These are phyloP conservation scores for Fusarium zealandicum DNA, from an alignment of 2,329 filamentous ascomycete genomes.

Conservation along the genomic window DNA sequence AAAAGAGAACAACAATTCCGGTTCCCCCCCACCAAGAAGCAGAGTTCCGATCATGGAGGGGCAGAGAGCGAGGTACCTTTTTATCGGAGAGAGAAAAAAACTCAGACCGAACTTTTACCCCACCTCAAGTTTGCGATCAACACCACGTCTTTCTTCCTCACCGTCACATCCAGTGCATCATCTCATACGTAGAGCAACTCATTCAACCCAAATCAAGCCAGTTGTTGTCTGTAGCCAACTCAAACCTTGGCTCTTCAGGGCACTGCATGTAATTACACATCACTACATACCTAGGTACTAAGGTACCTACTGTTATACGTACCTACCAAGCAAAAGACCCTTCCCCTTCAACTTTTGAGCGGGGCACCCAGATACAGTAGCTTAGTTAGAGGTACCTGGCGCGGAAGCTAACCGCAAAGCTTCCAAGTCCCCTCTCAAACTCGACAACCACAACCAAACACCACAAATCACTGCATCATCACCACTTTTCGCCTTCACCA, in stretches of 20 bases:
- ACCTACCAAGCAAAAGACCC: not conserved
- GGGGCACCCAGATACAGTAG: slow-evolving; percentile 9
- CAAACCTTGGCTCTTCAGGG: too few relatives aligned
- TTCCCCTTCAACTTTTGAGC: slow-evolving; percentile 7
- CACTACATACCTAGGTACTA: slow-evolving; percentile 2
- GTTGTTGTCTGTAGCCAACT: not conserved
- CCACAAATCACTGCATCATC: slow-evolving; percentile 14
- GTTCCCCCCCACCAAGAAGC: too few relatives aligned
- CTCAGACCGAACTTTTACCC: slow-evolving; percentile 30
- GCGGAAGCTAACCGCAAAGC: slow-evolving; percentile 20
- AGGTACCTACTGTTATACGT: too few relatives aligned
- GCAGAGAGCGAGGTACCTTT: too few relatives aligned
- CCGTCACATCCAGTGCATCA: slow-evolving; percentile 14
- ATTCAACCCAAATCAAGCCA: slow-evolving; percentile 7
- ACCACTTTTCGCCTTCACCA: slow-evolving; percentile 49
- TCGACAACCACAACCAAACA: slow-evolving; percentile 14
- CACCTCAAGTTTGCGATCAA: slow-evolving; percentile 31
- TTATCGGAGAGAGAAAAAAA: not conserved
- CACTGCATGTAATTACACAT: too few relatives aligned
- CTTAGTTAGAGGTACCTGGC: slow-evolving; percentile 16
- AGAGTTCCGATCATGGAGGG: too few relatives aligned
- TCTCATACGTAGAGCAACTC: not conserved
- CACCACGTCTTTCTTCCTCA: slow-evolving; percentile 15
- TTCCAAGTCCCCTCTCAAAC: slow-evolving; percentile 17
- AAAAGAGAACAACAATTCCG: slow-evolving; percentile 22